Percentiles rank a stretch among this genome's conserved stretches.
Conservation (phyloP, 1,284 basidiomycete species). For the Clitocybe nebularis region DNA sequence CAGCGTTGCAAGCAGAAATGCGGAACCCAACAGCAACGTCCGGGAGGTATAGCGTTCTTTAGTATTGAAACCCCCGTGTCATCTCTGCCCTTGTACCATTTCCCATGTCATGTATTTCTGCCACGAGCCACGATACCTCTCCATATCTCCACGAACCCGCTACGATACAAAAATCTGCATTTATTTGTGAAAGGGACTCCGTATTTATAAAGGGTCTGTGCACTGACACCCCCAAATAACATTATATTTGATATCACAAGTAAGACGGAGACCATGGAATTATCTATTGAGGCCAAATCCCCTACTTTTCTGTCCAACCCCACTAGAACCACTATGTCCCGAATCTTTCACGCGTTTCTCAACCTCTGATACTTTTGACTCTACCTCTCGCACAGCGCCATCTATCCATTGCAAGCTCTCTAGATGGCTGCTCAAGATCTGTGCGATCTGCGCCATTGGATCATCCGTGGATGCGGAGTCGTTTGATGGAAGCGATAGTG, state of each 20-base stretch:
- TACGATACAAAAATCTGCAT: no score
- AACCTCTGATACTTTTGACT: slow-evolving; percentile 75
- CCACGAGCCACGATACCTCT: slow-evolving; percentile 9
- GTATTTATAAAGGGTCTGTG: no score
- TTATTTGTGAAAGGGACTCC: no score
- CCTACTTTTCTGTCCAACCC: slow-evolving; percentile 26
- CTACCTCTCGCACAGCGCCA: slow-evolving; percentile 72
- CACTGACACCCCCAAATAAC: no score
- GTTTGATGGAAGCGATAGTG: slow-evolving; percentile 48
- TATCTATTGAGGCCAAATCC: slow-evolving; percentile 34
- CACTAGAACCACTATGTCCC: slow-evolving; percentile 33
- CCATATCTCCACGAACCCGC: no score
- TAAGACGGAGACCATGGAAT: no score
- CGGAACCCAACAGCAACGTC: slow-evolving; percentile 71
- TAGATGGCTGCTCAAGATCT: slow-evolving; percentile 92
- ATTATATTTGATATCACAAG: no score
- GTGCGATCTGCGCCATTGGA: slow-evolving; percentile 88
- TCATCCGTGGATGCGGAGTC: slow-evolving; percentile 56
- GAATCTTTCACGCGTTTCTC: slow-evolving; percentile 69
- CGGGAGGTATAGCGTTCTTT: slow-evolving; percentile 79
- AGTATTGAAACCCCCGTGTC: slow-evolving; percentile 16
- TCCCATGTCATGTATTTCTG: not conserved
- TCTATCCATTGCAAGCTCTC: slow-evolving; percentile 95
- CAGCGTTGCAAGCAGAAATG: slow-evolving; percentile 86
- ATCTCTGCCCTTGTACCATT: slow-evolving; percentile 10